Percentiles rank a stretch among this genome's conserved stretches.
Evolutionary conservation across 192 early-diverging fungal genomes (phyloP).

Genomic region (Piromyces finnis): DNA sequence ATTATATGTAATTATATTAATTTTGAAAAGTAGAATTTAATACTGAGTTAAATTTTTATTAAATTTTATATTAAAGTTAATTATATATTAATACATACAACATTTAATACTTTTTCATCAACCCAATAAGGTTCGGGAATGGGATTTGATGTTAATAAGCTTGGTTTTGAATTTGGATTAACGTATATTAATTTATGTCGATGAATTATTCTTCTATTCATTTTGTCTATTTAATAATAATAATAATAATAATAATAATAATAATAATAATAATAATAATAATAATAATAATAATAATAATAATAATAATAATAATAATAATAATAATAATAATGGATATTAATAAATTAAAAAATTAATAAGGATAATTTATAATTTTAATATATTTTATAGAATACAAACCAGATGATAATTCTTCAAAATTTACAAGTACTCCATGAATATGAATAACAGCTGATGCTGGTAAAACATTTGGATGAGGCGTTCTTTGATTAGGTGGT

Average conservation of each 20-base stretch:
- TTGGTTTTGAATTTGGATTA: conserved; percentile 1
- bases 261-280: no score
- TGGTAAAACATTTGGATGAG: conserved; percentile 13
- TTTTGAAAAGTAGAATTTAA: no score
- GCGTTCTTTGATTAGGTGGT: not conserved
- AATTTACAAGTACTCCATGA: conserved; percentile 41
- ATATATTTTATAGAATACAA: conserved; percentile 11
- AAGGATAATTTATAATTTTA: no score
- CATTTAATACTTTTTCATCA: conserved; percentile 3
- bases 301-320: no score
- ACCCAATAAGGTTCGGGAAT: conserved; percentile 13
- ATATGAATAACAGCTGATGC: conserved; percentile 14
- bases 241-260: no score
- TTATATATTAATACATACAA: conserved; percentile 8
- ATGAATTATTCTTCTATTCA: not conserved
- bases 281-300: no score
- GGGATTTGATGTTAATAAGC: conserved; percentile 11
- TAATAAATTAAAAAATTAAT: no score
- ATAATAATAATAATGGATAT: no score
- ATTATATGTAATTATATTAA: no score
- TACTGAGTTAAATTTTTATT: no score
- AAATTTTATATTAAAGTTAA: no score
- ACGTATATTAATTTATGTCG: not conserved
- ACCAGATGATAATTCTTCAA: conserved; percentile 34
- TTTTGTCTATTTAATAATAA: not conserved